Base-by-base conservation (phyloP, 306 rosid species). In the Fragaria ananassa region DNA sequence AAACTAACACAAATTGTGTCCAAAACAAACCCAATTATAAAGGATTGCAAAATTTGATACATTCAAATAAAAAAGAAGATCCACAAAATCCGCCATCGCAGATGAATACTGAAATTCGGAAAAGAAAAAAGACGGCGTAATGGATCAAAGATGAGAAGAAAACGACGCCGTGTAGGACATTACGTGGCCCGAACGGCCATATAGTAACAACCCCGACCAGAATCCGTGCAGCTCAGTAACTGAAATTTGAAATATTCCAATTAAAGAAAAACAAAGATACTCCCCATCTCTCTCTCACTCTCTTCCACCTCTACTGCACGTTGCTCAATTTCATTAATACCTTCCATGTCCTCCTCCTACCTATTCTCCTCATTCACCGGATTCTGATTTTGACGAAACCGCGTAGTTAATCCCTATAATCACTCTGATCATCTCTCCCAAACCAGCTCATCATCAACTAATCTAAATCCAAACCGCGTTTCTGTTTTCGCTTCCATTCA, bases 221-320 rank as follows among this genome's bases (percentile, higher is more conserved):
- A 71, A 58, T 74, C 60, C 21, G 45, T 61, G 34, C 61, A 60
- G 31, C 37, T 60, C 9, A 60, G 65, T 25, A 62, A 75, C 78
- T 31, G 78, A 31, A 75, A 45, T 45, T 68, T 47, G 34, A 68
- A 68, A 62, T 19, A 18, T 61, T 29, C 57, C 37, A 6, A 54
- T 8, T 12, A 72, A 68, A 12, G 18, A 19, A 41, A 67, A 39
- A 19, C 54, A 27, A 79, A 63, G 77, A 74, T 71, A 39, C 72
- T 68, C 21, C 10, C 61, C 18, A 7, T 34, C 72, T 68, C 8
- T 11, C 47, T 56, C 72, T 68, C 8, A 6, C 47, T 56, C 21
- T 17, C 27, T 63, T 44, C 74, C 57, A 53, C 27, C 25, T 54
- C 60, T 1, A 0, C 50, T 44, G 80, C 86, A 83, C 86, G 86